Base-by-base conservation (phyloP, 441 rosid species). In the Populus hybrid region DNA sequence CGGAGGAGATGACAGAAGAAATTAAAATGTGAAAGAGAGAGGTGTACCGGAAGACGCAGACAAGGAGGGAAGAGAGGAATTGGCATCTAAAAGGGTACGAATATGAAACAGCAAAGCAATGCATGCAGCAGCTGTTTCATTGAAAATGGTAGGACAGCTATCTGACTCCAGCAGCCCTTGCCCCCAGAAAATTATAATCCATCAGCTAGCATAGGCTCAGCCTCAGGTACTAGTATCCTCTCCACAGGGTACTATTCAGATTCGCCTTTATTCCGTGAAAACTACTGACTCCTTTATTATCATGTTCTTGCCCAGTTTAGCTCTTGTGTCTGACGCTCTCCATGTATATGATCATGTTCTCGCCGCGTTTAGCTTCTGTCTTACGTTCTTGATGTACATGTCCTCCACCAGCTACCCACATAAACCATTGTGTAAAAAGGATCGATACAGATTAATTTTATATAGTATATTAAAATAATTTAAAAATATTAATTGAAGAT, bases 11-110 rank as follows among this genome's bases (percentile, higher is more conserved):
- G 61, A 54, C 61, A 54, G 18, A 54, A 18, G 61, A 42, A 42
- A 12, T 42, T 42, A 42, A 54, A 54, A 54, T 18, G 3, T 54
- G 61, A 54, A 16, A 54, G 61, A 54, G 61, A 54, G 6, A 54
- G 1, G 61, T 2, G 59, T 18, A 2, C 8, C 0, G 21, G 21
- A 18, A 2, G 9, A 7, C 0, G 9, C 1, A 0, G 23, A 20
- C 10, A 7, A 3, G 10, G 23, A 57, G 63, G 23, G 63, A 20
- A 1, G 63, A 57, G 23, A 20, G 23, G 63, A 57, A 57, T 57
- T 57, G 63, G 63, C 63, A 57, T 57, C 23, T 20, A 6, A 0
- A 57, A 1, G 10, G 23, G 61, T 57, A 57, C 23, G 63, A 20
- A 57, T 20, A 18, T 57, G 3, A 20, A 20, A 57, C 10, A 20